Conservation (phyloP, 2,329 filamentous ascomycete genomes). For the Aureobasidium sp. region DNA sequence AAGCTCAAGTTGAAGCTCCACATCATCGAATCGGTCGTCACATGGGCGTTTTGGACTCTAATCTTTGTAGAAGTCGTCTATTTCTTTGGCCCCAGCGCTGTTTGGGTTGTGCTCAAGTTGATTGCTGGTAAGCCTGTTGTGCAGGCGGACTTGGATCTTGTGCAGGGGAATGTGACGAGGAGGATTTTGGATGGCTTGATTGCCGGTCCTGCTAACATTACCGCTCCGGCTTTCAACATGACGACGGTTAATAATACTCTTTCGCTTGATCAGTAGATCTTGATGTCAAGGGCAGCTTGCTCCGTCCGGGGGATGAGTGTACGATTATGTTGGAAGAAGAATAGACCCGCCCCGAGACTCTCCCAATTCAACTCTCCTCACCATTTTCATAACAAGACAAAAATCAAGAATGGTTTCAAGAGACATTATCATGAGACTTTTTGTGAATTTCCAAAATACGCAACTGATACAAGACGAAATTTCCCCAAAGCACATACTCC, state of each 20-base stretch:
- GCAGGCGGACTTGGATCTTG: not conserved
- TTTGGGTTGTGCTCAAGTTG: slow-evolving; percentile 5
- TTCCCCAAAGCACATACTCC: not conserved
- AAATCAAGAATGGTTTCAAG: not conserved
- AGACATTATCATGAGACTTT: not conserved
- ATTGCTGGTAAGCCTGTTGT: not conserved
- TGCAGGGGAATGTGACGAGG: not conserved
- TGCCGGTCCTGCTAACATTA: not conserved
- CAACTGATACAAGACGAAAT: not conserved
- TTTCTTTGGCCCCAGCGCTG: not conserved
- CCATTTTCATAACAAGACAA: no score
- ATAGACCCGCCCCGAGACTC: no score
- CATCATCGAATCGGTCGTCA: not conserved
- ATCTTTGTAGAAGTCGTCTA: not conserved
- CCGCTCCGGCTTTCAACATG: not conserved
- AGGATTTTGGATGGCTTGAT: not conserved
- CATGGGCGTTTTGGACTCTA: not conserved
- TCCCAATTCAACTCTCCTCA: not conserved
- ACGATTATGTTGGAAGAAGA: no score
- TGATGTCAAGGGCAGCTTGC: not conserved
- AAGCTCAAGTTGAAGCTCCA: not conserved
- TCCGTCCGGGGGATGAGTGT: no score
- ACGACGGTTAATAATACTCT: not conserved
- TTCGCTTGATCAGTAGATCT: not conserved
- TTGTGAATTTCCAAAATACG: not conserved